Conservation (phyloP, 106 monocot genomes). For the Allium sativum region DNA sequence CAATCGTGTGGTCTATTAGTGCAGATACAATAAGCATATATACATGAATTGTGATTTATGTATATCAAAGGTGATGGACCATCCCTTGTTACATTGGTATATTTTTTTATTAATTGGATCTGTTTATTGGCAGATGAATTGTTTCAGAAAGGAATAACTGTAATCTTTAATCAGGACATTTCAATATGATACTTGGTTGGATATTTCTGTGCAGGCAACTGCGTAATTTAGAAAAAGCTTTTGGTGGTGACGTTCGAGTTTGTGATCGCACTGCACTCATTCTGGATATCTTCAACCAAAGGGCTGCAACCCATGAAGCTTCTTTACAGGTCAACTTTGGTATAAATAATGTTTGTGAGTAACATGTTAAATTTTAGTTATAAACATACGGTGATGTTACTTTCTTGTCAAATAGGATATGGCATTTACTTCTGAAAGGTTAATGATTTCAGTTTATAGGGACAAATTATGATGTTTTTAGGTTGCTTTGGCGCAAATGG, state of each 20-base stretch:
- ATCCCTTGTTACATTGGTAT: too few species aligned
- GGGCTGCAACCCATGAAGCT: conserved; percentile 98
- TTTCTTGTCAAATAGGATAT: background rate
- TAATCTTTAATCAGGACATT: too few species aligned
- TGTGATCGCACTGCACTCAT: conserved; percentile 99
- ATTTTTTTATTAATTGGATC: too few species aligned
- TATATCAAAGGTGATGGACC: too few species aligned
- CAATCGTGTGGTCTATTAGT: too few species aligned
- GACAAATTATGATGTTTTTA: conserved; percentile 7
- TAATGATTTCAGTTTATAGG: background rate
- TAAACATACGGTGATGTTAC: too few species aligned
- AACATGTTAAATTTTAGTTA: too few species aligned
- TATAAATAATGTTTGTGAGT: too few species aligned
- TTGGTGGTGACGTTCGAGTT: conserved; percentile 86
- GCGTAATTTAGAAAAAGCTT: conserved; percentile 91
- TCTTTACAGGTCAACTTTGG: conserved; percentile 51
- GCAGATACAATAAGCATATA: too few species aligned
- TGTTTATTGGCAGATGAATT: too few species aligned
- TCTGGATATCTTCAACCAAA: conserved; percentile 96
- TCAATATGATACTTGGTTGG: background rate
- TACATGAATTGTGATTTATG: too few species aligned
- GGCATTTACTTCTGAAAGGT: background rate
- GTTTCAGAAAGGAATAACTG: too few species aligned
- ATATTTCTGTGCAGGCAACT: conserved; percentile 46
- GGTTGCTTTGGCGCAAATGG: conserved; percentile 99